Percentiles rank a stretch among this genome's conserved stretches.
These are phyloP conservation scores for Alternaria incomplexa DNA, from an alignment of 2,329 filamentous ascomycete species.

Conservation along the genomic window DNA sequence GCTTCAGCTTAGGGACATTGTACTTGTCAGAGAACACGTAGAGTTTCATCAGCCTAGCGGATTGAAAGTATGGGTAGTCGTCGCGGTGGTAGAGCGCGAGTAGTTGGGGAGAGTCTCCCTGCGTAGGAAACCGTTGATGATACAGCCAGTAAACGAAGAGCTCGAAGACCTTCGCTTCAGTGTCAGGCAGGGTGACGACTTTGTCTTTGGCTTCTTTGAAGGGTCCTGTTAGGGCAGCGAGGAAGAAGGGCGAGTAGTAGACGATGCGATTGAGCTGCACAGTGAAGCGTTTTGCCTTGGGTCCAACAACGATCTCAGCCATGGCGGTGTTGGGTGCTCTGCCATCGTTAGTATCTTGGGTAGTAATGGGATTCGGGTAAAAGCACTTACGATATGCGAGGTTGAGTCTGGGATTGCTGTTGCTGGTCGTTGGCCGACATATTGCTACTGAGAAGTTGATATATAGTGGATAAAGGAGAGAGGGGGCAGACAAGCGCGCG, in stretches of 20 bases:
- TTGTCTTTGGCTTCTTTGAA: not conserved
- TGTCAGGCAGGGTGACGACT: not conserved
- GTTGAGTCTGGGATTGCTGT: not conserved
- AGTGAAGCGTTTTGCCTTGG: not conserved
- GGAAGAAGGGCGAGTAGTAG: not conserved
- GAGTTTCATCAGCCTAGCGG: not conserved
- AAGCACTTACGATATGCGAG: not conserved
- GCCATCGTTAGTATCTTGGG: not conserved
- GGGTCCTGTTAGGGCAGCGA: not conserved
- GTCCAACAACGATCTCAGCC: not conserved
- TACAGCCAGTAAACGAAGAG: not conserved
- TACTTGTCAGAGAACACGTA: not conserved
- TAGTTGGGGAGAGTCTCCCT: not conserved
- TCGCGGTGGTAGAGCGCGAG: not conserved
- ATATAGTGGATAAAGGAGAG: not conserved
- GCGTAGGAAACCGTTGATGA: not conserved
- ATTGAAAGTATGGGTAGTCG: not conserved
- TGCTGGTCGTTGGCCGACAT: not conserved
- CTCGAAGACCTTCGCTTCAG: not conserved
- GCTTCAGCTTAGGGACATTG: not conserved
- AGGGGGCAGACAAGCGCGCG: not conserved
- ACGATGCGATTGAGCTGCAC: not conserved
- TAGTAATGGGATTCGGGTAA: not conserved
- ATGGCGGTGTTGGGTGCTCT: not conserved
- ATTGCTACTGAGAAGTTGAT: not conserved